A percentile compares a stretch with the other conserved stretches of the same genome.
These are phyloP conservation scores for Mollisiaceae sp. DNA, from an alignment of 2,329 filamentous ascomycete species.

Conservation along the genomic window DNA sequence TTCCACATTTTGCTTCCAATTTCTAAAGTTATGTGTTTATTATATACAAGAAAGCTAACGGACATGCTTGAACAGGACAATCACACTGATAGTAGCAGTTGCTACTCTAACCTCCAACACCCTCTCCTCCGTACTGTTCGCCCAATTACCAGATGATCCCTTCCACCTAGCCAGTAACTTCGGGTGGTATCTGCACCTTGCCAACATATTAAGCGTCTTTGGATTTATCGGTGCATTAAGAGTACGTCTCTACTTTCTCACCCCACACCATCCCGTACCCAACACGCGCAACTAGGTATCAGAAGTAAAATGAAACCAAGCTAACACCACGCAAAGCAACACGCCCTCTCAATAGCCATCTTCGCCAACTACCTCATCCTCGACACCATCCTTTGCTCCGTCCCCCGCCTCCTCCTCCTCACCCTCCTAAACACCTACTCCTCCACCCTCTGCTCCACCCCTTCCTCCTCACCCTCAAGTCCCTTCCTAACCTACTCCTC, in stretches of 20 bases:
- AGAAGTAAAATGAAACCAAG: constrained; percentile 3
- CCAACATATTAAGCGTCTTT: constrained; percentile 46
- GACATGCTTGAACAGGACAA: constrained; percentile 27
- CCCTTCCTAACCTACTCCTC: neutral
- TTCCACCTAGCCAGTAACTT: constrained; percentile 43
- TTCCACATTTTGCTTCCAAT: neutral
- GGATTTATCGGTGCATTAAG: constrained; percentile 50
- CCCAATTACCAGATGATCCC: constrained; percentile 43
- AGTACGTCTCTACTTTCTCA: constrained; percentile 41
- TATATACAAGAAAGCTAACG: neutral
- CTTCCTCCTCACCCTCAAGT: constrained; percentile 2
- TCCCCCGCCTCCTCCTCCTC: constrained; percentile 40
- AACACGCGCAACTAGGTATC: too few relatives aligned
- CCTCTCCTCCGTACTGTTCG: constrained; percentile 39
- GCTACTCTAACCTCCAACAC: constrained; percentile 40
- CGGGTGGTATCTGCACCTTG: constrained; percentile 47
- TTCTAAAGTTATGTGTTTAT: neutral
- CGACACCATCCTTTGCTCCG: constrained; percentile 38
- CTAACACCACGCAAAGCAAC: constrained; percentile 32
- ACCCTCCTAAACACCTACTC: constrained; percentile 33
- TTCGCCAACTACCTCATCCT: constrained; percentile 43
- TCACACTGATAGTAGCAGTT: constrained; percentile 38
- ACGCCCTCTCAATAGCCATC: constrained; percentile 37
- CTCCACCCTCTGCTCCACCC: constrained; percentile 27
- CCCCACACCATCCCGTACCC: neutral